Conservation (phyloP, 208 protist species). For the Trypanosoma rangeli region DNA sequence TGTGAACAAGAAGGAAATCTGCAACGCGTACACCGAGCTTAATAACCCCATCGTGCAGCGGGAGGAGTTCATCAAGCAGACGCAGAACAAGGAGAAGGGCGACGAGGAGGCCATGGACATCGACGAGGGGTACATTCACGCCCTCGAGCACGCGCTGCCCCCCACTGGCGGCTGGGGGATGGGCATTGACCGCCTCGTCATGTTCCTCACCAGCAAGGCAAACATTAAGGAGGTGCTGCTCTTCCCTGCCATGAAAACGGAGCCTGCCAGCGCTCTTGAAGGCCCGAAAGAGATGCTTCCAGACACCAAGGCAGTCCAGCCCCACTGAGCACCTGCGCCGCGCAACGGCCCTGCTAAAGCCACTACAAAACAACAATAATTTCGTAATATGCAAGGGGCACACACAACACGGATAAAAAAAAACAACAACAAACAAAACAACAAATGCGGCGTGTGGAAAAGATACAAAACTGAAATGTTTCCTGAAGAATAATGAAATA, state of each 20-base stretch:
- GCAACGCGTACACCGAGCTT: conserved; percentile 99
- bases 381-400: too few relatives aligned
- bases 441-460: too few relatives aligned
- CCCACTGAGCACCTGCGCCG: conserved; percentile 30
- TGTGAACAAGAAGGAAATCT: conserved; percentile 97
- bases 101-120: conserved; percentile 98
- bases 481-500: too few relatives aligned
- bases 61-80: conserved; percentile 97
- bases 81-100: conserved; percentile 90
- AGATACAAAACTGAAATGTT: too few relatives aligned
- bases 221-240: conserved; percentile 98
- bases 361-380: too few relatives aligned
- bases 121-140: conserved; percentile 97
- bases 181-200: conserved; percentile 99
- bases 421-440: too few relatives aligned
- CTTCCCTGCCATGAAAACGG: conserved; percentile 93
- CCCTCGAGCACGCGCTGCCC: conserved; percentile 99
- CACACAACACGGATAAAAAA: too few relatives aligned
- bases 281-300: conserved; percentile 70
- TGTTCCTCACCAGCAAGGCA: conserved; percentile 98
- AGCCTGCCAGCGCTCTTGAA: conserved; percentile 39
- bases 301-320: conserved; percentile 77
- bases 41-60: conserved; percentile 99
- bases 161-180: conserved; percentile 99
- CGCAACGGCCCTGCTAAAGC: too few relatives aligned